Base-by-base conservation (phyloP, 805 yeast species). In the Teunomyces aglyptinius region DNA sequence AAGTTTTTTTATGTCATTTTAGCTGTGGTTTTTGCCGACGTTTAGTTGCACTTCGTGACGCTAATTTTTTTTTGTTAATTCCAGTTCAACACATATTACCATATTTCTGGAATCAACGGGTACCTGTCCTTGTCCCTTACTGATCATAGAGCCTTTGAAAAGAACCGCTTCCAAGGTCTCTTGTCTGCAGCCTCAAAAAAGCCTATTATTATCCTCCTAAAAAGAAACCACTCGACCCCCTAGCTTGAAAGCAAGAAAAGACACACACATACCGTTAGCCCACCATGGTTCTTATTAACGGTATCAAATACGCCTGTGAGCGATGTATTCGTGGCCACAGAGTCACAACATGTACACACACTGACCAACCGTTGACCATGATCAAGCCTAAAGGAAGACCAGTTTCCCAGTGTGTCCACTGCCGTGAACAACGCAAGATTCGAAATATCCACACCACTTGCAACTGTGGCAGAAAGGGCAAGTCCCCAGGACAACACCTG, bases 371-470 rank as follows among this genome's bases (percentile, higher is more conserved):
- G 4, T 71, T 94, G 55, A 85, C 87, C 62, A 86, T 86, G 87
- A 92, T 94, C 64, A 94, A 94, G 61, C 97, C 96, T 13, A 94
- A 94, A 62, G 99, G 99, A 3, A 75, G 99, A 47, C 99, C 99
- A 1, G 83, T 96, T 0, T 84, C 96, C 1, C 96, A 90, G 59
- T 92, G 98, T 60, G 73, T 77, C 32, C 95, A 87, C 61, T 92
- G 96, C 62, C 82, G 89, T 51, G 89, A 85, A 47, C 78, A 83
- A 54, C 71, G 96, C 31, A 83, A 82, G 59, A 60, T 73, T 50
- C 85, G 83, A 55, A 82, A 84, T 56, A 70, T 81, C 1, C 94
- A 87, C 60, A 79, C 79, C 5, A 64, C 77, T 16, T 89, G 98
- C 65, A 73, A 81, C 3, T 89, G 96, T 70, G 82, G 83, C 8